Percentiles rank a stretch among this genome's conserved stretches.
Conservation (phyloP, 2,329 filamentous ascomycete species). For the Ascochyta pisi region DNA sequence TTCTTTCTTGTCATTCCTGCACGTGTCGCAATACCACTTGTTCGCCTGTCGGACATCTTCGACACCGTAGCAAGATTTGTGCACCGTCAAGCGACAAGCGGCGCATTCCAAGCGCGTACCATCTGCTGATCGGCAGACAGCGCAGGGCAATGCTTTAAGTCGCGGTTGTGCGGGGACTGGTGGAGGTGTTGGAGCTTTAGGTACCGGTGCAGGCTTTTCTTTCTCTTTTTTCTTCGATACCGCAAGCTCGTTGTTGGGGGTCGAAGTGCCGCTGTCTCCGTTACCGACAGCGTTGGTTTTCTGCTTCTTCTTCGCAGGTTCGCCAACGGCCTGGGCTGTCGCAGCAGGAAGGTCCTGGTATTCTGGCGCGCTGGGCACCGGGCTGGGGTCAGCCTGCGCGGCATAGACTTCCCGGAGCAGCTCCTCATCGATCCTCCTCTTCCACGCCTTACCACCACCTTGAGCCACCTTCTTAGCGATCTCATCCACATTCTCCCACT, state of each 20-base stretch:
- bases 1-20: slow-evolving; percentile 89
- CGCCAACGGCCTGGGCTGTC: slow-evolving; percentile 42
- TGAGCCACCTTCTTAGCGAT: slow-evolving; percentile 85
- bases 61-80: slow-evolving; percentile 92
- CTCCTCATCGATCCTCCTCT: slow-evolving; percentile 90
- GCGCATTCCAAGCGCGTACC: slow-evolving; percentile 69
- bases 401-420: slow-evolving; percentile 71
- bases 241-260: slow-evolving; percentile 51
- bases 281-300: slow-evolving; percentile 55
- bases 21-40: slow-evolving; percentile 97
- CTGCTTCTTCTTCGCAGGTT: slow-evolving; percentile 67
- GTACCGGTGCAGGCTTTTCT: slow-evolving; percentile 55
- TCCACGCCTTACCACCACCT: slow-evolving; percentile 81
- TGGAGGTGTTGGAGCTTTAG: slow-evolving; percentile 60
- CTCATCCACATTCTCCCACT: slow-evolving; percentile 94
- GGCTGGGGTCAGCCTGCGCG: slow-evolving; percentile 40
- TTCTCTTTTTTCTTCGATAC: slow-evolving; percentile 51
- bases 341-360: slow-evolving; percentile 35
- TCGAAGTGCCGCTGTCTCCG: slow-evolving; percentile 57
- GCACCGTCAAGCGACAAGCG: slow-evolving; percentile 90
- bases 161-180: slow-evolving; percentile 78
- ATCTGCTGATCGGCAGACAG: slow-evolving; percentile 79
- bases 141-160: slow-evolving; percentile 80
- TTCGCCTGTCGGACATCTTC: slow-evolving; percentile 67
- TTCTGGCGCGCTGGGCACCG: slow-evolving; percentile 36